These are phyloP conservation scores for Botrytis pseudocinerea DNA, from an alignment of 2,329 filamentous ascomycete species.

Conservation along the genomic window DNA sequence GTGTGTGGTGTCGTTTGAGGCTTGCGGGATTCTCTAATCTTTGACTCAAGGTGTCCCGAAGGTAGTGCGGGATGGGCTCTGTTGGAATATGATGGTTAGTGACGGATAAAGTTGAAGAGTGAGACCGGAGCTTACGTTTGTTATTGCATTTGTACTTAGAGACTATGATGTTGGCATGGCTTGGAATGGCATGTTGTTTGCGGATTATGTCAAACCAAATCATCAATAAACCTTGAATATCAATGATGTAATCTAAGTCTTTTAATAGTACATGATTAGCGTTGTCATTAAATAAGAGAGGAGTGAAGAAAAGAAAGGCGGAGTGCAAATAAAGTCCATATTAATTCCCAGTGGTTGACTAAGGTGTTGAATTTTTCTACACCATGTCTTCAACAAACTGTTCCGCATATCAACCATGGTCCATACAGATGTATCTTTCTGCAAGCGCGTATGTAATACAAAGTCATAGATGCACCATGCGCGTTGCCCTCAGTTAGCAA, in stretches of 20 bases:
- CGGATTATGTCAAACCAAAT: too few relatives aligned
- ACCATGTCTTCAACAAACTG: too few relatives aligned
- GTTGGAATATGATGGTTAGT: not conserved
- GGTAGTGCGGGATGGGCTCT: not conserved
- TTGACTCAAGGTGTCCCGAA: accelerated
- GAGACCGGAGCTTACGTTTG: not conserved
- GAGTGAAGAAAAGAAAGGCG: too few relatives aligned
- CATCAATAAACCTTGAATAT: too few relatives aligned
- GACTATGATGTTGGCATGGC: not conserved
- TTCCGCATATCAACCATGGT: not conserved
- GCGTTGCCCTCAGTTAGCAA: not conserved
- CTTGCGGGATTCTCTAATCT: not conserved
- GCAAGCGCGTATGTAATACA: not conserved
- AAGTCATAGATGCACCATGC: accelerated
- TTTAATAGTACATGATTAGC: not conserved
- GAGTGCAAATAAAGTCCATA: too few relatives aligned
- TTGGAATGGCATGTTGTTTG: not conserved
- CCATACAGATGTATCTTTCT: too few relatives aligned
- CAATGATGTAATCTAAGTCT: not conserved
- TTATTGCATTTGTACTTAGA: not conserved
- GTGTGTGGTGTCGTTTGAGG: not conserved
- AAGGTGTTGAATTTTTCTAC: not conserved
- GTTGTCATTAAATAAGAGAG: too few relatives aligned
- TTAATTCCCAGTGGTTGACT: not conserved
- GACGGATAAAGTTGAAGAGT: too few relatives aligned